Base-by-base conservation (phyloP, 257 asterid species). In the Henckelia pumila region DNA sequence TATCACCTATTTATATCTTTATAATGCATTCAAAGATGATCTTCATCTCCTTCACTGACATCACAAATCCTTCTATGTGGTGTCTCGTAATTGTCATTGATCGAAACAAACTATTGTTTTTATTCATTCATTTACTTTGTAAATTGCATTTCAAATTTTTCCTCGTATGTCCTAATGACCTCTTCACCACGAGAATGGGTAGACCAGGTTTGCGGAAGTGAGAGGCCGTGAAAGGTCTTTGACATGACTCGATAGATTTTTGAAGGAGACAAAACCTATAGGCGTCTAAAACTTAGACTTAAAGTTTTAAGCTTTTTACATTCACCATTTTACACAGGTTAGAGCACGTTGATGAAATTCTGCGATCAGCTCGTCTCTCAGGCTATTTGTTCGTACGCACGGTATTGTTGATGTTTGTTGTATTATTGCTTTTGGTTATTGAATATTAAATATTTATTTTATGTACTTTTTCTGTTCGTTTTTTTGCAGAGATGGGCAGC, bases 281-380 rank as follows among this genome's bases (percentile, higher is more conserved):
- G 44, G 14, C 2, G 8, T 35, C 44, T 35, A 30, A 9, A 35
- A 8, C 13, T 13, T 44, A 44, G 19, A 40, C 50, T 11, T 40
- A 40, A 8, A 0, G 2, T 4, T 40, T 40, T 13, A 0, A 6
- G 3, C 16, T 35, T 35, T 35, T 40, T 13, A 40, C 13, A 2
- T 40, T 40, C 50, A 40, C 23, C 26, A 49, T 50, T 23, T 59
- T 70, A 26, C 58, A 56, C 85, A 93, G 99, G 79, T 73, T 93
- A 71, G 99, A 93, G 77, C 95, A 93, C 73, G 67, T 93, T 68
- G 96, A 93, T 77, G 99, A 90, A 73, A 75, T 93, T 73, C 63
- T 93, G 80, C 79, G 91, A 76, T 90, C 94, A 69, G 92, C 97
- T 74, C 86, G 88, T 70, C 75, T 90, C 23, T 85, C 97, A 7